Base-by-base conservation (phyloP, 129 eudicot species). In the Sambucus nigra region DNA sequence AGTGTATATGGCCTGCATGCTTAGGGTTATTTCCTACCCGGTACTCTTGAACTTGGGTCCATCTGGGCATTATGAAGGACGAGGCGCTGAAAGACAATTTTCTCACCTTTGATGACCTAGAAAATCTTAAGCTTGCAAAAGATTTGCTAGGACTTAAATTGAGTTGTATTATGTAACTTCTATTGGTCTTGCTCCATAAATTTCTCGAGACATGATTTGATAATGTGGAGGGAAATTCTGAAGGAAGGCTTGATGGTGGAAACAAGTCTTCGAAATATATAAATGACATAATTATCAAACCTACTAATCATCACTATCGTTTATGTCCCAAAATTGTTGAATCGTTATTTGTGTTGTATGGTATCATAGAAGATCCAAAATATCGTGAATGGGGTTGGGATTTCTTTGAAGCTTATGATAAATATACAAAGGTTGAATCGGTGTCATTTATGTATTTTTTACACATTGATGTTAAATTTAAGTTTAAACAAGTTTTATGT, bases 311-410 rank as follows among this genome's bases (percentile, higher is more conserved):
- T 33, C 98, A 91, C 83, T 81, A 85, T 66, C 95, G 85, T 40
- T 76, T 91, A 69, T 95, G 98, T 27, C 95, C 95, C 28, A 95
- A 85, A 75, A 91, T 94, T 39, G 86, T 91, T 24, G 98, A 91
- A 67, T 91, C 98, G 53, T 75, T 85, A 58, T 91, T 91, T 38
- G 20, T 71, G 46, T 60, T 91, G 77, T 84, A 84, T 62, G 95
- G 95, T 18, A 91, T 91, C 22, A 91, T 94, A 41, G 87, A 77
- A 79, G 98, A 91, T 75, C 77, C 88, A 21, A 91, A 81, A 72
- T 81, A 85, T 63, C 86, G 95, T 25, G 94, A 84, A 60, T 89
- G 98, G 98, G 88, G 98, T 28, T 89, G 98, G 95, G 68, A 84
- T 38, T 84, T 89, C 14, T 89, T 89, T 67, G 87, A 89, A 77